Conservation (phyloP, 2,329 filamentous ascomycete genomes). For the Byssothecium circinans region DNA sequence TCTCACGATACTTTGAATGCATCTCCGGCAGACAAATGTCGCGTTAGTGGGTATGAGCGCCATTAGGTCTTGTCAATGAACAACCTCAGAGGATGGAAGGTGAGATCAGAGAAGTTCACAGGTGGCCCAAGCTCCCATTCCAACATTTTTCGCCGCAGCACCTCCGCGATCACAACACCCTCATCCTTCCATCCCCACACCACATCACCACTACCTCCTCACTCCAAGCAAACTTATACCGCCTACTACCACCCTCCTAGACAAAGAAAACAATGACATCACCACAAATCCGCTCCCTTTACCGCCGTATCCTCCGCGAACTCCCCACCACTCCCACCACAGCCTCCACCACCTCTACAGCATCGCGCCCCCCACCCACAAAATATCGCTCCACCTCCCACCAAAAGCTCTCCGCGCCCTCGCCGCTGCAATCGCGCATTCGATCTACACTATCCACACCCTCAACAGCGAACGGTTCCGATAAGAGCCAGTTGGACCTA, state of each 20-base stretch:
- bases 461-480: conserved; percentile 3
- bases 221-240: neutral
- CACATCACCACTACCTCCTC: neutral
- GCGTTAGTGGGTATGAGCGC: conserved; percentile 10
- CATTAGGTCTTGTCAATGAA: conserved; percentile 9
- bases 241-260: conserved; percentile 36
- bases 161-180: conserved; percentile 14
- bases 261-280: conserved; percentile 25
- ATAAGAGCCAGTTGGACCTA: conserved; percentile 45
- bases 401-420: conserved; percentile 56
- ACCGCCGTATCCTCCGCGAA: conserved; percentile 86
- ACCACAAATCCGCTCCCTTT: conserved; percentile 69
- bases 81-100: neutral
- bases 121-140: conserved; percentile 24
- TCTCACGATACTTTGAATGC: conserved; percentile 13
- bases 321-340: conserved; percentile 70
- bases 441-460: conserved; percentile 61
- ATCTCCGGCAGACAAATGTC: conserved; percentile 25
- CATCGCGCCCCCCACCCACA: conserved; percentile 4
- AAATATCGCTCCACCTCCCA: conserved; percentile 23
- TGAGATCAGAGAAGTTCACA: conserved; percentile 15
- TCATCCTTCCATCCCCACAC: neutral
- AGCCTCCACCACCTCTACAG: conserved; percentile 50
- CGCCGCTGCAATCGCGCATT: conserved; percentile 70
- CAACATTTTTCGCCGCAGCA: conserved; percentile 34